These are phyloP conservation scores for Croton laevigatus DNA, from an alignment of 441 rosid species.

Conservation along the genomic window DNA sequence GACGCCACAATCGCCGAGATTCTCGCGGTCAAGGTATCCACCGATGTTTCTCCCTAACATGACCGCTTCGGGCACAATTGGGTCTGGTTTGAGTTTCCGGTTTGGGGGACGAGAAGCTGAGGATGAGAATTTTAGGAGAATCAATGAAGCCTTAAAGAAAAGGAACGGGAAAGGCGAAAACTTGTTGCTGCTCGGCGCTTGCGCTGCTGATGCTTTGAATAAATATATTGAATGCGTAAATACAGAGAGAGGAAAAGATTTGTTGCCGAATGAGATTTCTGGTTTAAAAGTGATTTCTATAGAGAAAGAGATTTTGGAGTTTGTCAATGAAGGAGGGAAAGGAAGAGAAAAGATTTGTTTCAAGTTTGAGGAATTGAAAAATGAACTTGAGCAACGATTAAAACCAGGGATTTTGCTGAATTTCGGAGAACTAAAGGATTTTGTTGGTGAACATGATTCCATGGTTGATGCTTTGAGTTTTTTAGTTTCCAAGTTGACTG, in stretches of 20 bases:
- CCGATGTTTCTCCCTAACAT: constrained; percentile 56
- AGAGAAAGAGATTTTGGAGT: constrained; percentile 40
- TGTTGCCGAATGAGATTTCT: constrained; percentile 40
- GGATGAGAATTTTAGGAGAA: constrained; percentile 55
- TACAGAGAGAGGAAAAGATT: constrained; percentile 36
- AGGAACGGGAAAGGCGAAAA: constrained; percentile 46
- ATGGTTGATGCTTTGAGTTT: constrained; percentile 27
- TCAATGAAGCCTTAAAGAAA: constrained; percentile 46
- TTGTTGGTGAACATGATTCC: constrained; percentile 26
- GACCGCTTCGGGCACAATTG: constrained; percentile 29
- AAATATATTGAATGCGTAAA: constrained; percentile 42
- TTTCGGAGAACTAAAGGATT: constrained; percentile 59
- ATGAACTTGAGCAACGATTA: constrained; percentile 24
- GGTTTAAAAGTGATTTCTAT: constrained; percentile 42
- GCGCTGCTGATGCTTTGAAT: constrained; percentile 48
- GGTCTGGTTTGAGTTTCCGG: constrained; percentile 32
- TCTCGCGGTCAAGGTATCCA: constrained; percentile 41
- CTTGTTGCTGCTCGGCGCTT: constrained; percentile 57
- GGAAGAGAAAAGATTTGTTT: constrained; percentile 23
- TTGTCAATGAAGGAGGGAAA: constrained; percentile 28
- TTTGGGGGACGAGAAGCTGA: constrained; percentile 30
- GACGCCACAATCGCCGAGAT: constrained; percentile 38
- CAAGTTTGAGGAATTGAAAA: constrained; percentile 41
- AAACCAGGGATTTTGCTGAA: constrained; percentile 48
- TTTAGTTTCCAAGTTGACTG: constrained; percentile 45